Base-by-base conservation (phyloP, 2,329 filamentous ascomycete genomes). In the Chaetoscypha palmicola region DNA sequence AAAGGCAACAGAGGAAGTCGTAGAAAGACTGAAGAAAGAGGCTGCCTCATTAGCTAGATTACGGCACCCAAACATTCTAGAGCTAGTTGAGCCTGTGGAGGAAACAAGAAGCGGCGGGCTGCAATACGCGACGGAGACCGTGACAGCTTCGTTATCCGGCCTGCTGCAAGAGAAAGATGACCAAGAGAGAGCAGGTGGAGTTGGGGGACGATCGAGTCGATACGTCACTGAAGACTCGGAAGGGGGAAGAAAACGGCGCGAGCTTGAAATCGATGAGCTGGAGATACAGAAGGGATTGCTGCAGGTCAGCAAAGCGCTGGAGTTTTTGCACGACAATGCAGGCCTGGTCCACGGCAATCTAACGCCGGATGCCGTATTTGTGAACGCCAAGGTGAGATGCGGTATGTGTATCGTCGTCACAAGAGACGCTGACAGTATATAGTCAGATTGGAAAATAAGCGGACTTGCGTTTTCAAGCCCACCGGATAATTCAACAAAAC, bases 361-460 rank as follows among this genome's bases (percentile, higher is more conserved):
- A 51, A 97, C 90, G 0, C 92, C 92, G 0, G 91, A 97, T 52
- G 86, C 90, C 14, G 81, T 98, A 52, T 83, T 95, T 53, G 80
- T 98, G 64, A 98, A 98, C 66, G 79, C 86, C 31, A 98, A 98
- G 77, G 82, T 78, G 68, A 49, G 74, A 64, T 44, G 23, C 14
- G 20, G 34, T 16, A 21, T 21, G 14, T 41, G 36, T 38, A 22
- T 26, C 37, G 14, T 14, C 21, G 23, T 20, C 20, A 41, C 28
- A 46, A 20, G n/a, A n/a, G n/a, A 55, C 43, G 64, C 59, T 61
- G 42, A 61, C 49, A 65, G 52, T 65, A 60, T 49, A 58, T 58
- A 86, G 82, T 94, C 87, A 37, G 92, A 98, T 65, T 98, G 92
- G 92, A 98, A 98, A 64, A 86, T 98, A 49, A 91, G 89, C 56